These are phyloP conservation scores for Sabuloglossum arenarium DNA, from an alignment of 495 filamentous ascomycete species.

Conservation along the genomic window DNA sequence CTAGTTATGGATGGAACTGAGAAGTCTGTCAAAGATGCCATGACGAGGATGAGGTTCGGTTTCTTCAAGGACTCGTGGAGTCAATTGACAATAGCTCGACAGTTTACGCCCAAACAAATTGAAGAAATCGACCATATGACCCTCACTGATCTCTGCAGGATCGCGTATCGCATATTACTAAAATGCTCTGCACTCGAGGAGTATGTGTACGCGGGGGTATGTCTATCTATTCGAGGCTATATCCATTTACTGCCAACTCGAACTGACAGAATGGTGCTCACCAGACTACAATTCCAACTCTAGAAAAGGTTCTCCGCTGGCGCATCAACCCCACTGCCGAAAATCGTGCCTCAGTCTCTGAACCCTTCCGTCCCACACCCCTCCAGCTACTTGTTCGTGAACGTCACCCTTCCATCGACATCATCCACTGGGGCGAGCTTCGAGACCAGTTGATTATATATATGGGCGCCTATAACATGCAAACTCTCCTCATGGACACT, in stretches of 20 bases:
- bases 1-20: neutral
- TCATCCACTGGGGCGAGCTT: constrained; percentile 3
- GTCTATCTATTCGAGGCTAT: neutral
- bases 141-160: neutral
- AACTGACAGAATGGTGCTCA: neutral
- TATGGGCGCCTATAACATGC: neutral
- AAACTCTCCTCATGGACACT: neutral
- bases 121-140: neutral
- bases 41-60: neutral
- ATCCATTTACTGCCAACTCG: neutral
- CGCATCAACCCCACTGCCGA: neutral
- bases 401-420: constrained; percentile 1
- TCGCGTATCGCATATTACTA: neutral
- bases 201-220: neutral
- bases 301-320: constrained; percentile 2
- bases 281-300: neutral
- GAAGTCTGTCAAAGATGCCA: neutral
- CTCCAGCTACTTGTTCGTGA: constrained; percentile 1
- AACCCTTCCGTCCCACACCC: constrained; percentile 2
- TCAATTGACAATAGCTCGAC: neutral
- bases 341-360: neutral
- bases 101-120: neutral
- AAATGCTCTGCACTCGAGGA: neutral
- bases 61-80: neutral
- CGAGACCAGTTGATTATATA: constrained; percentile 3